phyloP scores from a whole-genome alignment of 371 early-diverging fungal species.

The Amoeboaphelidium protococcarum region DNA sequence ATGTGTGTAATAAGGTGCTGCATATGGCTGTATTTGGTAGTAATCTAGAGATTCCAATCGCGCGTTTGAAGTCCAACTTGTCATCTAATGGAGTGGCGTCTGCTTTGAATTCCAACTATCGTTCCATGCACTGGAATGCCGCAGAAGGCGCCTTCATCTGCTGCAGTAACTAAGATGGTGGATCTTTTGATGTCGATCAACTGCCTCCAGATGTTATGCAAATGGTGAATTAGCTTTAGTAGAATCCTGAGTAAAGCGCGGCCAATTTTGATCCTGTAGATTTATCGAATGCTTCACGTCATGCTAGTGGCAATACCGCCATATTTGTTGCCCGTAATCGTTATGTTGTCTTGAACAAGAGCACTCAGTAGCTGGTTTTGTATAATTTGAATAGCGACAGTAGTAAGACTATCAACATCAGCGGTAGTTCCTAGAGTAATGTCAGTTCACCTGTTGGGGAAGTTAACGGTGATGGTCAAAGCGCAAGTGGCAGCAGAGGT shows the following conservation, averaged over 20 bases:
- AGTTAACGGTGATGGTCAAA: too few species aligned
- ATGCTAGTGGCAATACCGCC: slow-evolving; percentile 52
- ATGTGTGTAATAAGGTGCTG: slow-evolving; percentile 57
- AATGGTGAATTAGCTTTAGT: too few species aligned
- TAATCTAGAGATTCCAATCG: too few species aligned
- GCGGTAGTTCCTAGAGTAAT: not conserved
- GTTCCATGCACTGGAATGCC: slow-evolving; percentile 69
- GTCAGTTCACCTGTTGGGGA: too few species aligned
- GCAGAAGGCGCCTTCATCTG: slow-evolving; percentile 66
- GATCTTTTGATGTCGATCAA: slow-evolving; percentile 54
- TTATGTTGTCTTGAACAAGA: slow-evolving; percentile 71
- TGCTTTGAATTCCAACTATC: slow-evolving; percentile 17
- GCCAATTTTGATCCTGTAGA: too few species aligned
- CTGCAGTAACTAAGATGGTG: slow-evolving; percentile 52
- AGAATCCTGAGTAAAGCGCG: too few species aligned
- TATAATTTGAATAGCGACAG: not conserved
- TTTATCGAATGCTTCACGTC: too few species aligned
- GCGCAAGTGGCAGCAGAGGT: too few species aligned
- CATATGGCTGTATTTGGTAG: too few species aligned
- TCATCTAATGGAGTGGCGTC: too few species aligned
- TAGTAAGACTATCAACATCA: too few species aligned
- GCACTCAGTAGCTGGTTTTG: slow-evolving; percentile 11
- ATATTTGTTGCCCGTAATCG: slow-evolving; percentile 83
- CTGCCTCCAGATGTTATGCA: slow-evolving; percentile 49
- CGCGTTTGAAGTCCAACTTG: too few species aligned